A percentile compares a stretch with the other conserved stretches of the same genome.
phyloP scores from a whole-genome alignment of 2,329 filamentous ascomycete species.

The Cordyceps javanica region DNA sequence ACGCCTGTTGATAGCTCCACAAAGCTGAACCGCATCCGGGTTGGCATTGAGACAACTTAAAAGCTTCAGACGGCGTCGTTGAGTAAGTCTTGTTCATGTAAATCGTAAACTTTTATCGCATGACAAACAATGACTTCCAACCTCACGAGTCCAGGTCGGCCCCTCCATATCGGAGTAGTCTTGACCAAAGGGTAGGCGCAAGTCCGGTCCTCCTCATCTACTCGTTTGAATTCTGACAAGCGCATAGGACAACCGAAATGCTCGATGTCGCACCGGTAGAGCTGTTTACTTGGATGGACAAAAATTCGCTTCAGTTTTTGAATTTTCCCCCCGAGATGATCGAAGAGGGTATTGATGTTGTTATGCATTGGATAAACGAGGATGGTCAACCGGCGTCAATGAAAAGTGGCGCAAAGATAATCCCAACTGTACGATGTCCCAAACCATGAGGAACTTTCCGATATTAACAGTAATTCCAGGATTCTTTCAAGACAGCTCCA shows the following conservation, averaged over 20 bases:
- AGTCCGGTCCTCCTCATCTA: background rate
- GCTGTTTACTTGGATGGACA: background rate
- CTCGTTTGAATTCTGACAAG: background rate
- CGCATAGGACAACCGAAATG: background rate
- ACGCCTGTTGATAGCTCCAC: background rate
- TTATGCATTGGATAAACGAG: background rate
- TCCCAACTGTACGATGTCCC: background rate
- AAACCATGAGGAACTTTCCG: background rate
- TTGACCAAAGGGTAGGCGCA: background rate
- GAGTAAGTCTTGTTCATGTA: background rate
- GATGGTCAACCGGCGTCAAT: background rate
- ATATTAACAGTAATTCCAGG: background rate
- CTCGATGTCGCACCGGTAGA: background rate
- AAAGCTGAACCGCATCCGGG: background rate
- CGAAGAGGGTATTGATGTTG: background rate
- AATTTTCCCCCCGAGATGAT: background rate
- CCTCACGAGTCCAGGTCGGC: background rate
- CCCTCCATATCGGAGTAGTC: background rate
- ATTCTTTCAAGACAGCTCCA: background rate
- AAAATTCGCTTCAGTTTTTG: background rate
- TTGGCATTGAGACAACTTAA: background rate
- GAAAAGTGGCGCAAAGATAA: background rate
- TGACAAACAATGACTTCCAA: background rate
- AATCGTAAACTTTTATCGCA: background rate
- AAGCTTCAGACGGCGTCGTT: background rate